These are phyloP conservation scores for Vitis hybrid DNA, from an alignment of 177 flowering plant genomes.

Conservation along the genomic window DNA sequence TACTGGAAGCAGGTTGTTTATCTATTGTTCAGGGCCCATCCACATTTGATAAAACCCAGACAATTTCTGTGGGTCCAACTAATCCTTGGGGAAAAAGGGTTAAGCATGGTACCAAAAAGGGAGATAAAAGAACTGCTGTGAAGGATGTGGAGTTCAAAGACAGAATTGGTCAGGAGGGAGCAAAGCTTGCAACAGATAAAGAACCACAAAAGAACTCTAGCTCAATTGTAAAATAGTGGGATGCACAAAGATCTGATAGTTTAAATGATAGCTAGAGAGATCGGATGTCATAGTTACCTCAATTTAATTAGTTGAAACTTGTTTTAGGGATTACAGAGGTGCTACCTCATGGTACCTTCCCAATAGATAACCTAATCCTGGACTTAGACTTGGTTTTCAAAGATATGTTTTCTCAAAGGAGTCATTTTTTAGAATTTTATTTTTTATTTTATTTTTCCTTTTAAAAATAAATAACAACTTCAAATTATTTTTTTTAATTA, in stretches of 20 bases:
- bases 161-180: slow-evolving; percentile 24
- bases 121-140: slow-evolving; percentile 6
- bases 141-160: slow-evolving; percentile 24
- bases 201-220: slow-evolving; percentile 3
- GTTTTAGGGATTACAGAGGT: too few species aligned
- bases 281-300: background rate
- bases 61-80: slow-evolving; percentile 7
- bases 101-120: slow-evolving; percentile 20
- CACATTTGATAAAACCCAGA: slow-evolving; percentile 36
- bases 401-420: too few species aligned
- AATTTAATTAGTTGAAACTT: too few species aligned
- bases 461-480: too few species aligned
- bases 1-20: slow-evolving; percentile 17
- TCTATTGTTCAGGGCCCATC: slow-evolving; percentile 48
- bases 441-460: too few species aligned
- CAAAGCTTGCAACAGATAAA: slow-evolving; percentile 22
- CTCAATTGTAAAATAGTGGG: background rate
- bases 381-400: too few species aligned
- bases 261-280: slow-evolving; percentile 11
- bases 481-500: too few species aligned
- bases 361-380: too few species aligned
- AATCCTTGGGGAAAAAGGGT: slow-evolving; percentile 20
- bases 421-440: too few species aligned
- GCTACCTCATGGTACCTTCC: too few species aligned
- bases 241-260: background rate